Conservation (phyloP, 371 early-diverging fungal genomes). For the Batkoa obscura region DNA sequence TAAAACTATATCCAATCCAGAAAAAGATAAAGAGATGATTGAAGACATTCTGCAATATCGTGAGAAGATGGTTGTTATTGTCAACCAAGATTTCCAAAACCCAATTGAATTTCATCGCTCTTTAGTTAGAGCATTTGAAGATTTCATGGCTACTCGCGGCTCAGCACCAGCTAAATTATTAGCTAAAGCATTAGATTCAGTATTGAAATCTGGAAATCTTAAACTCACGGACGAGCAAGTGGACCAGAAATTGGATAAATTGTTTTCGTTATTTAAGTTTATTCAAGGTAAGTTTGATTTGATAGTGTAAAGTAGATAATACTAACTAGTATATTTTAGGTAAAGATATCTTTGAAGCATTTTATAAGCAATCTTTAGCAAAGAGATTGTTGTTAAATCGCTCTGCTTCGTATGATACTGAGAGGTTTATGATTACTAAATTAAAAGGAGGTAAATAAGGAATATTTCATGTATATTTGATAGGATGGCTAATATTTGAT, state of each 20-base stretch:
- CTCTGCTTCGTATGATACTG: constrained; percentile 58
- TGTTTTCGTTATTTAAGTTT: constrained; percentile 61
- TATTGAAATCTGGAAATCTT: constrained; percentile 19
- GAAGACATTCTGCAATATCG: not conserved
- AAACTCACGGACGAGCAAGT: constrained; percentile 36
- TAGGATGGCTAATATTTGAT: not conserved
- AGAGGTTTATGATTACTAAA: constrained; percentile 61
- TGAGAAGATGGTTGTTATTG: not conserved
- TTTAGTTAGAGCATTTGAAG: constrained; percentile 67
- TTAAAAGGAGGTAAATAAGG: constrained; percentile 39
- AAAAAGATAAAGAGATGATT: not conserved
- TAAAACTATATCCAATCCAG: no score
- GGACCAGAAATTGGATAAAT: constrained; percentile 39
- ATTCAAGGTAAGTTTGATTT: constrained; percentile 52
- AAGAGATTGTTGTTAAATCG: constrained; percentile 62
- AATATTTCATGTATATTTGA: not conserved
- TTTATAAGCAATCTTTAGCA: constrained; percentile 78
- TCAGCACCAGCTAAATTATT: constrained; percentile 80
- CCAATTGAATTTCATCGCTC: constrained; percentile 36
- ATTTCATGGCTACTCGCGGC: constrained; percentile 61
- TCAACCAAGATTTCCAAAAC: constrained; percentile 27
- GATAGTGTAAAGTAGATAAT: constrained; percentile 32
- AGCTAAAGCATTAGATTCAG: constrained; percentile 52
- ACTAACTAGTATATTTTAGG: constrained; percentile 12
- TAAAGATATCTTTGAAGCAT: constrained; percentile 90